phyloP scores from a whole-genome alignment of 768 basidiomycete genomes.

The Pleurotus cornucopiae region DNA sequence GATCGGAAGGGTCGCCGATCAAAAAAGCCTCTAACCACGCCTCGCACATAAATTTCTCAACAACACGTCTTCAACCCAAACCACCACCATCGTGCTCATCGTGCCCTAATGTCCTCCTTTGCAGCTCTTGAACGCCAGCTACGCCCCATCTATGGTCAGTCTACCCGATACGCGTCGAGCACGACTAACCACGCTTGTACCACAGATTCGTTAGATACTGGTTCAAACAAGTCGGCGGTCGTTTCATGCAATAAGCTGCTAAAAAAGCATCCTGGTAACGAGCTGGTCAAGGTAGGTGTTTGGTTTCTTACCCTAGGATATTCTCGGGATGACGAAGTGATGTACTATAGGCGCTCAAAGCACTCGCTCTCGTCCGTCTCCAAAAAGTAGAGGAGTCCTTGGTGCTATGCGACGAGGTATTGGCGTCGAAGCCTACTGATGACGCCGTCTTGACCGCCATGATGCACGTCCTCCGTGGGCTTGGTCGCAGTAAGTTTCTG shows the following conservation, averaged over 20 bases:
- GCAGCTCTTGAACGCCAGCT: slow-evolving; percentile 76
- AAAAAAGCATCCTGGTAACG: slow-evolving; percentile 78
- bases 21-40: slow-evolving; percentile 11
- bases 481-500: slow-evolving; percentile 56
- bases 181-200: slow-evolving; percentile 4
- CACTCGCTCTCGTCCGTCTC: slow-evolving; percentile 76
- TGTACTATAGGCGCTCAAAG: slow-evolving; percentile 65
- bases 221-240: slow-evolving; percentile 83
- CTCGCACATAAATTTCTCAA: slow-evolving; percentile 6
- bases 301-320: slow-evolving; percentile 1
- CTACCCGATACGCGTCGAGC: slow-evolving; percentile 3
- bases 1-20: slow-evolving; percentile 11
- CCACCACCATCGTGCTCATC: slow-evolving; percentile 7
- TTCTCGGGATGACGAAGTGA: slow-evolving; percentile 11
- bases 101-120: slow-evolving; percentile 37
- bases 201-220: slow-evolving; percentile 80
- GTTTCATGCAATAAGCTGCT: slow-evolving; percentile 83
- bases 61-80: slow-evolving; percentile 3
- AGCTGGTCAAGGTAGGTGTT: slow-evolving; percentile 60
- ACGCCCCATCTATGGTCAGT: slow-evolving; percentile 78
- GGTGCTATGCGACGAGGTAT: slow-evolving; percentile 73
- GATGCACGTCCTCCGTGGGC: slow-evolving; percentile 77
- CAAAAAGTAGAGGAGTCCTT: slow-evolving; percentile 86
- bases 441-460: slow-evolving; percentile 74
- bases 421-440: slow-evolving; percentile 67